Percentiles rank a stretch among this genome's conserved stretches.
Evolutionary conservation across 2,329 filamentous ascomycete genomes (phyloP).

Genomic region (Trichoderma breve): DNA sequence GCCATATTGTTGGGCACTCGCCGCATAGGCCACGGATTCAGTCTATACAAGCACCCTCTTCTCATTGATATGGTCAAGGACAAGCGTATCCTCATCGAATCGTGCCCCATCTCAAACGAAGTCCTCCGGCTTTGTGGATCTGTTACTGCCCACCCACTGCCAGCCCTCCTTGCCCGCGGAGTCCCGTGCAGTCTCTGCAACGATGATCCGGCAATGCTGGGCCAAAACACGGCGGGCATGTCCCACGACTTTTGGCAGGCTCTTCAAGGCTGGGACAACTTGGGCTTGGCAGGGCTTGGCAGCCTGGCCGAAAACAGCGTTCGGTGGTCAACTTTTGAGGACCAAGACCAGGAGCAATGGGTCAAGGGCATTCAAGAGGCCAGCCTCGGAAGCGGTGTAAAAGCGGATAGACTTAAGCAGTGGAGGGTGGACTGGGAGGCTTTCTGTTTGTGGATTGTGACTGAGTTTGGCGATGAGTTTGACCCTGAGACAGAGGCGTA

Average conservation of each 20-base stretch:
- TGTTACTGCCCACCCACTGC: constrained; percentile 75
- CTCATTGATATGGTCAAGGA: constrained; percentile 87
- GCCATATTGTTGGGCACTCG: constrained; percentile 82
- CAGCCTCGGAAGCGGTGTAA: constrained; percentile 65
- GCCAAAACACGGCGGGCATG: constrained; percentile 77
- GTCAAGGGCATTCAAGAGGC: constrained; percentile 69
- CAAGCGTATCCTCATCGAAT: constrained; percentile 82
- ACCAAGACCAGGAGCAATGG: constrained; percentile 71
- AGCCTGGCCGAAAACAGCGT: constrained; percentile 91
- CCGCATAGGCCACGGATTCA: constrained; percentile 86
- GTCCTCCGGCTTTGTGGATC: constrained; percentile 75
- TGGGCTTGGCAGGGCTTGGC: constrained; percentile 82
- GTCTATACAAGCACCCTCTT: constrained; percentile 86
- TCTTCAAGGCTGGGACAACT: constrained; percentile 85
- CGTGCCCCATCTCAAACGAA: constrained; percentile 89
- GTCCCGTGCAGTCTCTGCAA: constrained; percentile 83
- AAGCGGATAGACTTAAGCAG: constrained; percentile 70
- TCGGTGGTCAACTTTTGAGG: constrained; percentile 84
- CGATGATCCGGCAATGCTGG: constrained; percentile 86
- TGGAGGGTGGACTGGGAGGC: constrained; percentile 83
- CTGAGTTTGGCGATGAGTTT: constrained; percentile 70
- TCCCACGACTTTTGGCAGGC: constrained; percentile 95
- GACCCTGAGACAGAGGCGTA: constrained; percentile 26
- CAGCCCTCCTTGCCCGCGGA: constrained; percentile 78
- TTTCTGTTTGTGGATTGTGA: constrained; percentile 87